Evolutionary conservation across 257 asterid species (phyloP), one percentile per base, ranked within the genome.

Genomic region (Rhazya stricta): DNA sequence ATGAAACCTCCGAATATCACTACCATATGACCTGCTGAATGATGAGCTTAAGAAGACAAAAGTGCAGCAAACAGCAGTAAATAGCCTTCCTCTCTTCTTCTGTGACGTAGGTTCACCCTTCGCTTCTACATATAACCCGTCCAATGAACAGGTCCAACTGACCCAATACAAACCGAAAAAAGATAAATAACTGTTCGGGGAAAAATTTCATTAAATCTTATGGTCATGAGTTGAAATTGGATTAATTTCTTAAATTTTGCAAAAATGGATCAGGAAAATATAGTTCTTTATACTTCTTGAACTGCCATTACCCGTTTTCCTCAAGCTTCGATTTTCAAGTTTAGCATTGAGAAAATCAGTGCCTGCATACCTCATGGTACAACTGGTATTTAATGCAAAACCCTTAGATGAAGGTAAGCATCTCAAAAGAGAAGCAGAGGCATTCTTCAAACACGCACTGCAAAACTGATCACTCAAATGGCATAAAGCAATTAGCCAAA

Each of bases 341-440:
- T 82, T 32, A 65, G 89, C 82, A 81, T 88, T 89, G 60, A 91
- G 93, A 79, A 91, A 91, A 73, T 88, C 76, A 21, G 75, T 75
- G 57, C 83, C 93, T 5, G 97, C 88, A 71, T 88, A 91, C 76
- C 96, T 85, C 86, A 91, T 53, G 79, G 88, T 81, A 56, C 97
- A 91, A 45, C 97, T 93, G 0, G 97, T 86, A 69, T 86, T 78
- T n/a, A 91, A 53, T 0, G 93, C 96, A 72, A 87, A 80, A 27
- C 96, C 96, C 77, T 86, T 89, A 0, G 91, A 85, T 73, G 82
- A 68, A 39, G 97, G 97, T 79, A 89, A 78, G 82, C 97, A 91
- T 5, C 88, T 73, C 41, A 53, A 51, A 34, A 88, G 61, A 9
- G 89, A 81, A 0, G 70, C 76, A 39, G 89, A 75, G 1, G 97